phyloP scores from a whole-genome alignment of 768 basidiomycete species.

The Lactarius vividus region DNA sequence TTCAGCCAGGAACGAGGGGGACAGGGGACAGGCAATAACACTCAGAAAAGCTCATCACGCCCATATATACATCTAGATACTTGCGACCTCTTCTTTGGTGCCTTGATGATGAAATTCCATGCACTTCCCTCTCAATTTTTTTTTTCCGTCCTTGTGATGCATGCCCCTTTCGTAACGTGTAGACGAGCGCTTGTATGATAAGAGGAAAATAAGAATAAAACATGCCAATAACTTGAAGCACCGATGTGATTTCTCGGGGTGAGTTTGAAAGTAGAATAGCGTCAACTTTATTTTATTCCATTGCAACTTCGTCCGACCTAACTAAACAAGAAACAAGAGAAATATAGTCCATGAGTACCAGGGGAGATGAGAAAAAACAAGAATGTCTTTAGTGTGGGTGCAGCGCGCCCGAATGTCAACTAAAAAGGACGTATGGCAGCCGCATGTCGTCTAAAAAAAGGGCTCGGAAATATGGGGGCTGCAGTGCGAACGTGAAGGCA shows the following conservation, averaged over 20 bases:
- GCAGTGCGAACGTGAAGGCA: not conserved
- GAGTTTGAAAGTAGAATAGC: not conserved
- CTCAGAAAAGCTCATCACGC: not conserved
- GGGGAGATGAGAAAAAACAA: not conserved
- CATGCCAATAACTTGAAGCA: not conserved
- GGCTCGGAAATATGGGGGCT: not conserved
- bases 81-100: not conserved
- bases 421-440: not conserved
- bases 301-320: not conserved
- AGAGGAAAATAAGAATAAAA: not conserved
- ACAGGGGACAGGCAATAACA: not conserved
- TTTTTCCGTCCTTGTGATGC: not conserved
- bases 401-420: not conserved
- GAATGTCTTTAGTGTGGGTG: not conserved
- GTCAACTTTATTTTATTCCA: not conserved
- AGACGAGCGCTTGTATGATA: conserved; percentile 5
- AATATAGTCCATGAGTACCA: not conserved
- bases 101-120: not conserved
- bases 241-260: not conserved
- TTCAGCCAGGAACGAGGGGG: not conserved
- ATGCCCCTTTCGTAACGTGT: conserved; percentile 2
- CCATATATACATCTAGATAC: not conserved
- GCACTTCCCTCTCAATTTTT: not conserved
- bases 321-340: not conserved
- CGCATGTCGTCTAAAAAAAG: not conserved